phyloP scores from a whole-genome alignment of 164 flowering plant species.

The Nymphaea colorata region DNA sequence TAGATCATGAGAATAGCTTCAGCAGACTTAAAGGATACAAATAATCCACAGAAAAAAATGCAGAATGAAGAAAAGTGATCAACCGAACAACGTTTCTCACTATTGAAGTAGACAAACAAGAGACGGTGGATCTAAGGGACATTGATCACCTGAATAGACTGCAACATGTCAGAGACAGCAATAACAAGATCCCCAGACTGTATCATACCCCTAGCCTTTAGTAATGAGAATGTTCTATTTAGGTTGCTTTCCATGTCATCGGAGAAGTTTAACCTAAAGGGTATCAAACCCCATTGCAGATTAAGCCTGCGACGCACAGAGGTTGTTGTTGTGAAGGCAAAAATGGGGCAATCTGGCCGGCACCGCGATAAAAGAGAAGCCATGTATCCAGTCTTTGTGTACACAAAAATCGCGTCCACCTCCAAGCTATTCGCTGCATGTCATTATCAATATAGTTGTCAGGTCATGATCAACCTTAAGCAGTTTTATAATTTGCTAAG shows the following conservation, averaged over 20 bases:
- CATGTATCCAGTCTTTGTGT: conserved; percentile 90
- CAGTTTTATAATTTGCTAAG: too few relatives aligned
- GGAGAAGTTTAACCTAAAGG: conserved; percentile 74
- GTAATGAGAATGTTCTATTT: conserved; percentile 70
- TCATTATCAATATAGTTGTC: not conserved
- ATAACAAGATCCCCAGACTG: conserved; percentile 87
- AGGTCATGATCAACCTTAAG: not conserved
- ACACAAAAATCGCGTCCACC: conserved; percentile 89
- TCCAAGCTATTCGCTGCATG: conserved; percentile 78
- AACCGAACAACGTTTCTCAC: not conserved
- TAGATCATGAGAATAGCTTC: too few relatives aligned
- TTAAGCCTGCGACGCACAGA: conserved; percentile 80
- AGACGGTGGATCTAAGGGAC: conserved; percentile 38
- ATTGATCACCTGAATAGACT: conserved; percentile 94
- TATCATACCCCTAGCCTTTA: conserved; percentile 89
- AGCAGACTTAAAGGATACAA: not conserved
- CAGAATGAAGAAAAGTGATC: not conserved
- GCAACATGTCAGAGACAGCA: conserved; percentile 91
- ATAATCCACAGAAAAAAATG: not conserved
- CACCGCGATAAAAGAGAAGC: conserved; percentile 94
- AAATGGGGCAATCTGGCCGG: conserved; percentile 95
- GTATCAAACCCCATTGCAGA: conserved; percentile 92
- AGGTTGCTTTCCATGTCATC: conserved; percentile 97
- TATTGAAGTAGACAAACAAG: not conserved
- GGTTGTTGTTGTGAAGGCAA: conserved; percentile 73